phyloP scores from a whole-genome alignment of 495 filamentous ascomycete genomes.

The Tuber magnatum region DNA sequence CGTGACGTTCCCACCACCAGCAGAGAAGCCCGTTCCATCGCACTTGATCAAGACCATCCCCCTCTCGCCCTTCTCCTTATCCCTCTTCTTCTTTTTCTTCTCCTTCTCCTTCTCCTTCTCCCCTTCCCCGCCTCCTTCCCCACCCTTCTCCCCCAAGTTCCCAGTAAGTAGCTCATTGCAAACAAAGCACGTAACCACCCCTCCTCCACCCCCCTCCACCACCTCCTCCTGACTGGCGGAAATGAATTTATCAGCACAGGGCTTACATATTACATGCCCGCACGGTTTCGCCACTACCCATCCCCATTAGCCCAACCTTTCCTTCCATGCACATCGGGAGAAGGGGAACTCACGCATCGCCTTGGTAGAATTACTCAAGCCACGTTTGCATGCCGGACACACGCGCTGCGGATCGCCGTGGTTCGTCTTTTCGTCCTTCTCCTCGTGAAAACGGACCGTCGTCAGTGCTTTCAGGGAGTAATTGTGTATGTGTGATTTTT shows the following conservation, averaged over 20 bases:
- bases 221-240: conserved; percentile 52
- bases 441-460: conserved; percentile 71
- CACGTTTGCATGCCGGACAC: conserved; percentile 86
- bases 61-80: conserved; percentile 53
- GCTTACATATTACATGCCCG: conserved; percentile 86
- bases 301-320: not conserved
- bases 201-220: conserved; percentile 43
- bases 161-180: conserved; percentile 71
- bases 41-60: conserved; percentile 77
- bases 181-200: conserved; percentile 66
- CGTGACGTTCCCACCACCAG: conserved; percentile 65
- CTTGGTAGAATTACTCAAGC: conserved; percentile 70
- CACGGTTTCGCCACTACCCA: conserved; percentile 72
- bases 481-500: conserved; percentile 59
- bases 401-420: conserved; percentile 50
- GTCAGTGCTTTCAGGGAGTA: conserved; percentile 80
- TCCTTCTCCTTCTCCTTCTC: conserved; percentile 26
- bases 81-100: conserved; percentile 46
- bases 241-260: conserved; percentile 85
- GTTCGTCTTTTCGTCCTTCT: conserved; percentile 53
- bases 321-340: not conserved
- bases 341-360: conserved; percentile 55
- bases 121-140: conserved; percentile 40
- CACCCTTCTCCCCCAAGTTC: conserved; percentile 46
- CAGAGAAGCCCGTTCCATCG: conserved; percentile 90